Base-by-base conservation (phyloP, 768 basidiomycete genomes). In the Rhizopogon vinicolor region DNA sequence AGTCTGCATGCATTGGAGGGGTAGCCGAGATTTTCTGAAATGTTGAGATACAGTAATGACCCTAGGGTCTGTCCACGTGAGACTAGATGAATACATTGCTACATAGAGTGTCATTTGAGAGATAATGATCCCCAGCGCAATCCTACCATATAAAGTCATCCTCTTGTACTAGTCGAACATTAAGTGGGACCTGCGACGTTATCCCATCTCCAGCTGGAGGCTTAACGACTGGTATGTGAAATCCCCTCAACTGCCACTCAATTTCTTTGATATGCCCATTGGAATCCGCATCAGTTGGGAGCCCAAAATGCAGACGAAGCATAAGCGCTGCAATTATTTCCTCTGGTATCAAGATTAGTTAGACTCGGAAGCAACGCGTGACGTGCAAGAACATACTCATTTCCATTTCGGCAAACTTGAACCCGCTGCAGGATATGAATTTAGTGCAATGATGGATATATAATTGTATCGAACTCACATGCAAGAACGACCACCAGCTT, bases 341-440 rank as follows among this genome's bases (percentile, higher is more conserved):
- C 14, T 49, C 48, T 49, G 19, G 9, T 49, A 8, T 25, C 8
- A 25, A 37, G 14, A 22, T 13, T 5, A 6, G 8, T 37, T 16
- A 10, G 48, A 37, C 5, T 49, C 12, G 35, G 39, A 19, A 37
- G 22, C 12, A 31, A 37, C 35, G 16, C 12, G 3, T 13, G 4
- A 18, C 16, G 1, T 48, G 14, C 13, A 16, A 25, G 33, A 1
- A 3, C 48, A 22, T 49, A 49, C 48, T 49, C 19, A 49, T 49
- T 49, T 49, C 48, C 48, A 49, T 49, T 49, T 49, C 48, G 33
- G 48, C 48, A 22, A 49, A 49, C 14, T 49, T 49, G 35, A 49
- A 49, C 19, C 48, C 48, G 19, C 48, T 49, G 31, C 31, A 33
- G 31, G 9, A 33, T 33, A 33, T 37, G 13, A 37, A 12, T 37